Base-by-base conservation (phyloP, 1,284 basidiomycete genomes). In the Exobasidium rhododendri region DNA sequence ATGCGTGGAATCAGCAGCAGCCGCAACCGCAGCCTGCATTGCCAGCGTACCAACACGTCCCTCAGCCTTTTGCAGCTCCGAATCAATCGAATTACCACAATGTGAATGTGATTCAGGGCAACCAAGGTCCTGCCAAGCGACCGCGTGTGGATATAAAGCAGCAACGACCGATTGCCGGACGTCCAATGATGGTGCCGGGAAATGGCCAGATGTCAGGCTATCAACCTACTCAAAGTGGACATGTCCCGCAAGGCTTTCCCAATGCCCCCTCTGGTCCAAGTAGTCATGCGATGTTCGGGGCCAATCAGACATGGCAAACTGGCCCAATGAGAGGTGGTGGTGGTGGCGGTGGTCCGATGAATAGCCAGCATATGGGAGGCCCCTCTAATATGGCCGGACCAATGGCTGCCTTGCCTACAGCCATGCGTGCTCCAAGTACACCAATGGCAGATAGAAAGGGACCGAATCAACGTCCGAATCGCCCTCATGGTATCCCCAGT, bases 81-180 rank as follows among this genome's bases (percentile, higher is more conserved):
- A 7, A 40, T 7, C 47, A 50, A 26, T 13, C 14, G 5, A 13
- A 13, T 3, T 50, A 20, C 28, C 13, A 20, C 13, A 28, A 28
- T 26, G 47, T 17, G 4, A 40, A 40, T 17, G 24, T 50, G 22
- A 20, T 54, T 31, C 60, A 49, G 20, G 61, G 49, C 20, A 61
- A 54, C 30, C 59, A 55, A n/a, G 63, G 43, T 43, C 26, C 59
- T 20, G 63, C 62, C 13, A 63, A 46, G 24, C 52, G 40, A 10
- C 40, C 56, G 20, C 56, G 53, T n/a, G 6, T 54, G 14, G 35
- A 46, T 29, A 44, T 29, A 4, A 47, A n/a, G 14, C 47, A 51
- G 14, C 56, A 30, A 24, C 10, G 54, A 20, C 10, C 56, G 32
- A 46, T 50, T 24, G 14, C 14, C 52, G 26, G 14, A 29, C 4